Base-by-base conservation (phyloP, 129 eudicot genomes). In the Saussurea involucrata region DNA sequence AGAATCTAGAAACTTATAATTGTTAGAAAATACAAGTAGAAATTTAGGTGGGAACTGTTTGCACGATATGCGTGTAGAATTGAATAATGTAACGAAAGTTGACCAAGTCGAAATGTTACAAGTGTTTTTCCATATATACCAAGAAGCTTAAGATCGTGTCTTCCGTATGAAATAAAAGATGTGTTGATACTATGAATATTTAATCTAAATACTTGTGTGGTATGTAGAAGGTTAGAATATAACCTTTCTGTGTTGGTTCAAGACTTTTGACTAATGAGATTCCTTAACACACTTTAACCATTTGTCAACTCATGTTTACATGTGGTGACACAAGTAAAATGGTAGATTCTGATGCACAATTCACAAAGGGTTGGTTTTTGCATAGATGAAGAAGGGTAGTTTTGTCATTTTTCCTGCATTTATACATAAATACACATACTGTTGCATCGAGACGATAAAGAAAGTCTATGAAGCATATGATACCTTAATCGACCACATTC, bases 1-100 rank as follows among this genome's bases (percentile, higher is more conserved):
- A 67, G 84, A 74, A 69, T 80, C 65, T 76, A 32, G 74, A 24
- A 22, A 29, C 67, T 66, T 31, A 21, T 60, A 20, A 20, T 12
- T 65, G 22, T 40, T 27, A 7, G 69, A 27, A 28, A 65, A 4
- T 65, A 11, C 13, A 65, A 29, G 33, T 66, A 29, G 24, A 10
- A 66, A 29, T 66, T 66, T 68, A 68, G 72, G 72, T 68, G 12
- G 72, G 72, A 68, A 37, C 55, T 68, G n/a, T 68, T 68, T 15
- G 28, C 24, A 68, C 32, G 67, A 67, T 66, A 58, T 18, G 28
- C 63, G 74, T 74, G 49, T 74, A 57, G 28, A 24, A 58, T 57
- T 67, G 53, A 74, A 69, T 32, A 74, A 80, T 80, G 27, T 67
- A 36, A 24, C 36, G 36, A 18, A 67, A 37, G 76, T 80, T 80